A percentile compares a stretch with the other conserved stretches of the same genome.
These are phyloP conservation scores for Millerago galiae DNA, from an alignment of 805 yeast species.

Conservation along the genomic window DNA sequence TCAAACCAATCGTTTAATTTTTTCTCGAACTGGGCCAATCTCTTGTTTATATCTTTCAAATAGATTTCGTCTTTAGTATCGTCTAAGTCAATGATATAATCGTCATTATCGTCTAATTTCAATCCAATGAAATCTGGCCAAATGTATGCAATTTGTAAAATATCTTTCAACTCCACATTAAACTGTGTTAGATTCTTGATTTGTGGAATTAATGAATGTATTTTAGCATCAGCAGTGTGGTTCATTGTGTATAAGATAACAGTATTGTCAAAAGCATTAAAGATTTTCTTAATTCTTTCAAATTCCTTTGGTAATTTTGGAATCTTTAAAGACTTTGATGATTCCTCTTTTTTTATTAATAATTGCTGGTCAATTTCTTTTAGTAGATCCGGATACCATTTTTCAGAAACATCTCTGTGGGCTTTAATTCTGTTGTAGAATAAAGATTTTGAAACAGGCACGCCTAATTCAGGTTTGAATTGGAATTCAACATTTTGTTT, in stretches of 20 bases:
- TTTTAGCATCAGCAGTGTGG: slow-evolving; percentile 15
- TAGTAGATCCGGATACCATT: slow-evolving; percentile 35
- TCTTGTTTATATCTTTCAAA: slow-evolving; percentile 5
- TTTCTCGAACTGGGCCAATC: slow-evolving; percentile 9
- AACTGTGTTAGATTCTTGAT: slow-evolving; percentile 9
- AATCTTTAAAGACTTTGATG: background rate
- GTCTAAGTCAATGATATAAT: slow-evolving; percentile 15
- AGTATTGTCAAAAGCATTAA: slow-evolving; percentile 16
- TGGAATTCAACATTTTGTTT: slow-evolving; percentile 34
- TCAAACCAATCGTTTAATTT: slow-evolving; percentile 15
- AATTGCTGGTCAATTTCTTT: slow-evolving; percentile 22
- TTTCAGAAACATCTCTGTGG: slow-evolving; percentile 37
- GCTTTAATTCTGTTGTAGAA: slow-evolving; percentile 36
- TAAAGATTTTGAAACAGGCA: slow-evolving; percentile 36
- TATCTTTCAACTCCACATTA: slow-evolving; percentile 9
- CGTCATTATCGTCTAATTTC: slow-evolving; percentile 14
- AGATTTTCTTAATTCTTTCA: slow-evolving; percentile 8
- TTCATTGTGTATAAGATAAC: slow-evolving; percentile 11
- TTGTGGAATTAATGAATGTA: slow-evolving; percentile 11
- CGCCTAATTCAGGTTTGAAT: slow-evolving; percentile 29
- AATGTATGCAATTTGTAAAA: slow-evolving; percentile 14
- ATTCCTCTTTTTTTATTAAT: background rate
- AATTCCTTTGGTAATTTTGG: slow-evolving; percentile 1
- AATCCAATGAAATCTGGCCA: slow-evolving; percentile 18
- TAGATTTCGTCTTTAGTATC: slow-evolving; percentile 6